Conservation (phyloP, 176 grass and related monocot species). For the Neostapfia colusana region DNA sequence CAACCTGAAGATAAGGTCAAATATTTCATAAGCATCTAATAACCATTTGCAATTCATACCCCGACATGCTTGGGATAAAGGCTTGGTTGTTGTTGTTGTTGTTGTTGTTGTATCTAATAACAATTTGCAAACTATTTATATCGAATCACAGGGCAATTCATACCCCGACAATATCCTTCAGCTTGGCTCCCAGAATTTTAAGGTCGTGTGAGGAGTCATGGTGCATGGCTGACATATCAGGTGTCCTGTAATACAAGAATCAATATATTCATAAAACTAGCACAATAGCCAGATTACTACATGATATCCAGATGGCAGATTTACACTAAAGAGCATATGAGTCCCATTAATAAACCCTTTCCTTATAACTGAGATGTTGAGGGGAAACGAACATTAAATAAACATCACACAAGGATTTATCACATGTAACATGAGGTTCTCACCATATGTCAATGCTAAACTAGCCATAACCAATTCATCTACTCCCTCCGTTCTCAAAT, state of each 20-base stretch:
- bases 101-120: no score
- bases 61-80: no score
- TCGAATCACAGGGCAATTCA: slow-evolving; percentile 22
- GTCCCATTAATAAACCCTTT: neutral
- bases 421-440: neutral
- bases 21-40: slow-evolving; percentile 30
- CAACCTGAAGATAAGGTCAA: slow-evolving; percentile 51
- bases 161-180: slow-evolving; percentile 90
- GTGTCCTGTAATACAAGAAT: slow-evolving; percentile 59
- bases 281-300: neutral
- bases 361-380: neutral
- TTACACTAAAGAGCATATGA: neutral
- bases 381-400: neutral
- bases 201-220: slow-evolving; percentile 87
- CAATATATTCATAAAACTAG: neutral
- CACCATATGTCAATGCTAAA: slow-evolving; percentile 22
- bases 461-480: neutral
- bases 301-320: slow-evolving; percentile 5
- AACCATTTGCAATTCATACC: slow-evolving; percentile 43
- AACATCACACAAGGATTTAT: neutral
- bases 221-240: slow-evolving; percentile 92
- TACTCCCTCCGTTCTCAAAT: neutral
- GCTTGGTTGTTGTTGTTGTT: no score
- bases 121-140: neutral
- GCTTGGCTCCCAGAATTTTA: slow-evolving; percentile 66